These are phyloP conservation scores for Umbelopsis ramanniana DNA, from an alignment of 192 early-diverging fungal genomes.

Conservation along the genomic window DNA sequence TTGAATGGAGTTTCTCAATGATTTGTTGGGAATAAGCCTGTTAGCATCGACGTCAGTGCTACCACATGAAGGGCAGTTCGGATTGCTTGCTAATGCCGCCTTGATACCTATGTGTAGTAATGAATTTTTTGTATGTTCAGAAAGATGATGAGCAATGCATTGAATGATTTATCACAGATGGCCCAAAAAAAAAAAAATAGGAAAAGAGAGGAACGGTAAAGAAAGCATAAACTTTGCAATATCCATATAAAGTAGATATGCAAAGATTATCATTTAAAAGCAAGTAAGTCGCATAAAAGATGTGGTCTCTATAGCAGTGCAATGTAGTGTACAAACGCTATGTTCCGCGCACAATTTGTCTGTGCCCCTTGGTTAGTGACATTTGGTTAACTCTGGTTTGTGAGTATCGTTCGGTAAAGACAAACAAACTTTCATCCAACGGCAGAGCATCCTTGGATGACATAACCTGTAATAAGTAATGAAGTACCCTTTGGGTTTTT, in stretches of 20 bases:
- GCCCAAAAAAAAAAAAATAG: neutral
- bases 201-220: neutral
- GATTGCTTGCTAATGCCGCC: conserved; percentile 22
- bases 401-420: too few relatives aligned
- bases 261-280: neutral
- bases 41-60: conserved; percentile 16
- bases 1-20: conserved; percentile 28
- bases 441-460: too few relatives aligned
- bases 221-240: neutral
- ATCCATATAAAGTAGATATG: neutral
- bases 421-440: too few relatives aligned
- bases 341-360: too few relatives aligned
- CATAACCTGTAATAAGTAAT: too few relatives aligned
- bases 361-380: too few relatives aligned
- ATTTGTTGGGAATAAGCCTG: conserved; percentile 34
- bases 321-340: too few relatives aligned
- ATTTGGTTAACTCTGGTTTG: too few relatives aligned
- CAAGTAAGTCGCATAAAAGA: neutral
- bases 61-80: conserved; percentile 30
- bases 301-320: neutral
- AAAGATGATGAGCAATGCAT: neutral
- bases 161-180: neutral
- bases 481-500: too few relatives aligned
- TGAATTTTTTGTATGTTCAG: neutral
- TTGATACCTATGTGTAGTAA: conserved; percentile 28